Conservation (phyloP, 768 basidiomycete genomes). For the Rhodosporidiobolus odoratus region DNA sequence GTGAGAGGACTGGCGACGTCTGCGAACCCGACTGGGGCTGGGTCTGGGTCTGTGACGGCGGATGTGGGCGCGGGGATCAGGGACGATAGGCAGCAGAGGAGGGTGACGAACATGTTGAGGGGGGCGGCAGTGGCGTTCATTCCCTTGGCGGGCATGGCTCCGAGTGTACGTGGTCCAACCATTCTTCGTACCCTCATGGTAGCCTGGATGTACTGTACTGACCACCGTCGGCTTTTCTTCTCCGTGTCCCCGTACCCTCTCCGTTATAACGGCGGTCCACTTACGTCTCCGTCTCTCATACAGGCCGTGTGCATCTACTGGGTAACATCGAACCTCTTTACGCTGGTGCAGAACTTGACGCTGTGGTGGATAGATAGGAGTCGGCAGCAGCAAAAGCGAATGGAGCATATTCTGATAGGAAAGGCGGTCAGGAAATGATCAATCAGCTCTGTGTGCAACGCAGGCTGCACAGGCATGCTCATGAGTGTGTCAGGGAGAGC, state of each 20-base stretch:
- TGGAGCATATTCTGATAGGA: constrained; percentile 10
- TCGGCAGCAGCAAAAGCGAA: constrained; percentile 1
- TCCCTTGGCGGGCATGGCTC: constrained; percentile 46
- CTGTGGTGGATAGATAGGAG: constrained; percentile 35
- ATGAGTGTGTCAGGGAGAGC: too few relatives aligned
- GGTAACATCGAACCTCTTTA: constrained; percentile 46
- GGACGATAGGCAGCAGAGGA: constrained; percentile 5
- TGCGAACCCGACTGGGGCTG: neutral
- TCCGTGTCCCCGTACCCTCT: constrained; percentile 23
- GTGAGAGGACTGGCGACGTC: neutral
- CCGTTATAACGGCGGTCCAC: constrained; percentile 41
- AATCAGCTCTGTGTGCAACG: too few relatives aligned
- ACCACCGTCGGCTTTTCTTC: neutral
- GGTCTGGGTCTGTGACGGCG: neutral
- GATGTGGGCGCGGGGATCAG: neutral
- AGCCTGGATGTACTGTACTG: too few relatives aligned
- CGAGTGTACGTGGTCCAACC: constrained; percentile 47
- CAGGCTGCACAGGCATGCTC: too few relatives aligned
- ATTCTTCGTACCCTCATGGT: too few relatives aligned
- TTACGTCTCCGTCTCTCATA: constrained; percentile 7
- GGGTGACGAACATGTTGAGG: constrained; percentile 43
- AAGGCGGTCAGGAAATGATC: neutral
- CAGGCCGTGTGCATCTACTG: constrained; percentile 48
- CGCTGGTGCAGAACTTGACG: constrained; percentile 44
- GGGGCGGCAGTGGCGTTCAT: constrained; percentile 45